Evolutionary conservation across 495 filamentous ascomycete genomes (phyloP).

Genomic region (Cercophora samala): DNA sequence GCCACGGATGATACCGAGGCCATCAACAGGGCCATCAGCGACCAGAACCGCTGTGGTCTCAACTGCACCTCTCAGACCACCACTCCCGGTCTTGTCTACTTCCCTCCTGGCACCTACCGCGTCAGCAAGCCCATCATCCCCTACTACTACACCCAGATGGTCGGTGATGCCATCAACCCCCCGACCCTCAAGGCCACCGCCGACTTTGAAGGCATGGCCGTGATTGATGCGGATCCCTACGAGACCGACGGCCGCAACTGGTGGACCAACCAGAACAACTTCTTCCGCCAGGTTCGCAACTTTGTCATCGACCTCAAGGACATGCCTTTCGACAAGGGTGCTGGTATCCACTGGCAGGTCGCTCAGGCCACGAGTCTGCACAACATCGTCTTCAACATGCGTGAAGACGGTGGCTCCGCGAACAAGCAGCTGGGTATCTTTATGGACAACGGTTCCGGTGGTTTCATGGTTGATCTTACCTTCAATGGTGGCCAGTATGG

Average conservation of each 20-base stretch:
- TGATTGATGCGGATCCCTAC: constrained; percentile 91
- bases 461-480: constrained; percentile 80
- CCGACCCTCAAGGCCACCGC: constrained; percentile 76
- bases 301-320: constrained; percentile 81
- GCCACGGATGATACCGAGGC: constrained; percentile 79
- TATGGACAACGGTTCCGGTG: constrained; percentile 94
- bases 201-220: constrained; percentile 75
- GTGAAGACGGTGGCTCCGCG: constrained; percentile 59
- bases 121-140: constrained; percentile 66
- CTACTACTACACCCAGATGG: constrained; percentile 77
- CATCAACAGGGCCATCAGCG: constrained; percentile 81
- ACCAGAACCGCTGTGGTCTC: constrained; percentile 70
- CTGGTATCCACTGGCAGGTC: constrained; percentile 97
- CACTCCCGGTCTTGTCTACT: constrained; percentile 72
- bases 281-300: constrained; percentile 95
- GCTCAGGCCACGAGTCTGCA: constrained; percentile 90
- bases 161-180: constrained; percentile 64
- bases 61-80: constrained; percentile 80
- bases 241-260: constrained; percentile 51
- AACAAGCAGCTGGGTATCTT: constrained; percentile 89
- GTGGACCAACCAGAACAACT: constrained; percentile 97
- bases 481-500: constrained; percentile 87
- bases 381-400: constrained; percentile 89
- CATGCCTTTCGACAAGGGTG: constrained; percentile 59
- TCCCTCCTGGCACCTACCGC: constrained; percentile 73